Evolutionary conservation across 1,284 basidiomycete genomes (phyloP), one percentile per base, ranked within the genome.

Genomic region (Veloboletus limbatus): DNA sequence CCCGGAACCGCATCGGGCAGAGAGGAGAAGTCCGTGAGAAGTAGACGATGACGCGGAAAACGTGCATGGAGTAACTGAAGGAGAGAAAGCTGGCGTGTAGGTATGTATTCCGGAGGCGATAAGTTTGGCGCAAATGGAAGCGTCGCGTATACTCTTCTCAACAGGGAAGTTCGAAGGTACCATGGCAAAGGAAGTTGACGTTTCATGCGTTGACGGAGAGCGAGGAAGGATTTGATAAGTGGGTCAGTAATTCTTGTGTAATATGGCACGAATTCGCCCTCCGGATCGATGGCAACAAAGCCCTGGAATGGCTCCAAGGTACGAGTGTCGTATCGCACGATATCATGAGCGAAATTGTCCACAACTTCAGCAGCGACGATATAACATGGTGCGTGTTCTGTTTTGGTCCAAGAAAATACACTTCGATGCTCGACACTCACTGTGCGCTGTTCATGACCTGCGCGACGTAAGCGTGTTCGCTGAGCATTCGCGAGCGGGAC

Each of bases 341-440:
- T 80, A 63, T 99, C 97, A 65, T 99, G 97, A 3, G 95, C 85
- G 53, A 99, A 92, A 67, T 99, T 99, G 69, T 99, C 97, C 48
- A 98, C 80, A 41, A 99, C 97, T 71, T 99, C 96, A 74, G 97
- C 80, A 3, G 94, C 95, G 26, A 99, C 67, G 56, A 99, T 86
- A 64, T 89, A 98, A 66, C 95, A 97, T 17, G 93, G 90, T 13
- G 92, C 82, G 1, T 81, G 75, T 41, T 92, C 88, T 36, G 75
- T 78, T 25, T 71, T 76, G 40, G 85, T 73, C 92, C 92, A 97
- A 38, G 88, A 85, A 61, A 98, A 92, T 41, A 97, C 81, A 63
- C 92, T 95, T 61, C 83, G 77, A 67, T 96, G 83, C 27, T 81
- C 73, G 6, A 98, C 79, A 41, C 77, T 77, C 3, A 91, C 89